Evolutionary conservation across 2,329 filamentous ascomycete genomes (phyloP).

Genomic region (Coleophoma crateriformis): DNA sequence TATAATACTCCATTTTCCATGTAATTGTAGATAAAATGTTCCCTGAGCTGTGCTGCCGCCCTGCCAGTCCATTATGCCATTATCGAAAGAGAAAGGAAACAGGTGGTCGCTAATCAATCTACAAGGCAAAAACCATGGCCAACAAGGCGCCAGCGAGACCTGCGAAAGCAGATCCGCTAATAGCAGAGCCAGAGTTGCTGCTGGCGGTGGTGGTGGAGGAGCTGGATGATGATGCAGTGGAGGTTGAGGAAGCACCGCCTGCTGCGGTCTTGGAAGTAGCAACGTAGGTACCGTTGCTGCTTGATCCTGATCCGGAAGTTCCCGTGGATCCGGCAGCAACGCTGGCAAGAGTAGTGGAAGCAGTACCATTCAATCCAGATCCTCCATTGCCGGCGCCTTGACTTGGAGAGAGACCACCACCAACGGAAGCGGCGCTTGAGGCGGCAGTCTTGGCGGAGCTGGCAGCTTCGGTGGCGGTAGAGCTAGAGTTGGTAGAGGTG

Average conservation of each 20-base stretch:
- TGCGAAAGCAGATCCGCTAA: slow-evolving; percentile 13
- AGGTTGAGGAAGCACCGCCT: background rate
- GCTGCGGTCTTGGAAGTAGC: background rate
- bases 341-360: slow-evolving; percentile 4
- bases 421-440: slow-evolving; percentile 7
- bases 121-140: slow-evolving; percentile 17
- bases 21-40: too few species aligned
- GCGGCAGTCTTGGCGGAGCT: slow-evolving; percentile 1
- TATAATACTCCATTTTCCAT: too few species aligned
- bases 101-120: slow-evolving; percentile 5
- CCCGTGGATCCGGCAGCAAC: background rate
- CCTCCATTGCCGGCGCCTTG: slow-evolving; percentile 5
- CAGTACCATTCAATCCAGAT: slow-evolving; percentile 1
- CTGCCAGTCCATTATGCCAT: background rate
- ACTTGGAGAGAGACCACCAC: slow-evolving; percentile 14
- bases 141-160: slow-evolving; percentile 11
- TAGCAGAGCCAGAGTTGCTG: slow-evolving; percentile 7
- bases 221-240: background rate
- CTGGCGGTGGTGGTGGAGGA: background rate
- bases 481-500: slow-evolving; percentile 14
- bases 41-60: too few species aligned
- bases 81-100: background rate
- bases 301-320: background rate
- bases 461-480: slow-evolving; percentile 4
- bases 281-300: slow-evolving; percentile 3